Conservation (phyloP, 352 stramenopile species). For the Phytophthora cryptogea region DNA sequence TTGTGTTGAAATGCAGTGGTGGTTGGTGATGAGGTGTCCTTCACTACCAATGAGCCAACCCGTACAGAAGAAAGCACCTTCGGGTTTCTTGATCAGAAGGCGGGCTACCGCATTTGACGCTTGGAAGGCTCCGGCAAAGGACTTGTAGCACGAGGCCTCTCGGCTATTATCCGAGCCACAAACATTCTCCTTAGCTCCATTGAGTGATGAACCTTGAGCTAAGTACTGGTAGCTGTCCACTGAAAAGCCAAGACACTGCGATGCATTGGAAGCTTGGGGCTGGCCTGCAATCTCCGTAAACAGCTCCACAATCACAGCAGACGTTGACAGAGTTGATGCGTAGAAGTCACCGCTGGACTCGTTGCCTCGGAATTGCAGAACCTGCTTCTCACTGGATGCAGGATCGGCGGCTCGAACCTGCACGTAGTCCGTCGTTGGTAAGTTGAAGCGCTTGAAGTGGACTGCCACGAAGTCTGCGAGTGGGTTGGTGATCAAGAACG, state of each 20-base stretch:
- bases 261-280: constrained; percentile 12
- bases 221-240: constrained; percentile 53
- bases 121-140: constrained; percentile 20
- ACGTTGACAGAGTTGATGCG: constrained; percentile 33
- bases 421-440: constrained; percentile 58
- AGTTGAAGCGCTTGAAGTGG: constrained; percentile 67
- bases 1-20: constrained; percentile 69
- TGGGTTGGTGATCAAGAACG: constrained; percentile 45
- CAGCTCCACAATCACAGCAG: constrained; percentile 51
- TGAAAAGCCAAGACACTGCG: constrained; percentile 48
- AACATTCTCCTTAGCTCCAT: constrained; percentile 44
- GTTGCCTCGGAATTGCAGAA: constrained; percentile 41
- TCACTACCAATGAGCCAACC: constrained; percentile 77
- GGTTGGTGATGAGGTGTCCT: constrained; percentile 77
- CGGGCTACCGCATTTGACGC: constrained; percentile 45
- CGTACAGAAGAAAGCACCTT: constrained; percentile 64
- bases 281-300: constrained; percentile 25
- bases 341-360: constrained; percentile 39
- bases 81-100: constrained; percentile 63
- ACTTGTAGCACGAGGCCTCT: constrained; percentile 54
- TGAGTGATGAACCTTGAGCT: constrained; percentile 17
- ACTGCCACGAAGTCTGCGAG: constrained; percentile 58
- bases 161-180: constrained; percentile 58
- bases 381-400: constrained; percentile 24
- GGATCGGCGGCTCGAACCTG: constrained; percentile 39